Percentiles rank a stretch among this genome's conserved stretches.
Evolutionary conservation across 208 protist species (phyloP).

Genomic region (Trypanosoma lewisi): DNA sequence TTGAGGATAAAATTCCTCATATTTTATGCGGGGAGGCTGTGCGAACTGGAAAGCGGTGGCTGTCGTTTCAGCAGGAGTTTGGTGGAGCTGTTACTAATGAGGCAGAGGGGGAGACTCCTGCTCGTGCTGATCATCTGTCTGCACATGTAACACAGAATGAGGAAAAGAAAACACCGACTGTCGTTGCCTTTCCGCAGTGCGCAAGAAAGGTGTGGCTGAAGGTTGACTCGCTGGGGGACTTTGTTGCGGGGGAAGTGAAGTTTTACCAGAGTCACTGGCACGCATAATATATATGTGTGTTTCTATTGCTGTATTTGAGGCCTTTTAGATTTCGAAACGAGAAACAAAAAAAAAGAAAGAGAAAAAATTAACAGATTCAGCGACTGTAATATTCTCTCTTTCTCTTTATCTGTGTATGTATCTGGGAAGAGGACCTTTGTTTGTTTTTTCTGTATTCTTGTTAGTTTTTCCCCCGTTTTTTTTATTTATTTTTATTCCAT

Average conservation of each 20-base stretch:
- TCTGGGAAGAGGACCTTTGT: conserved; percentile 10
- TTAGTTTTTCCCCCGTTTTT: neutral
- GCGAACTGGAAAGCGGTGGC: neutral
- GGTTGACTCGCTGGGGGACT: conserved; percentile 37
- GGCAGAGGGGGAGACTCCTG: neutral
- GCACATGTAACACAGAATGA: neutral
- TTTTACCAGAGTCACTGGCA: conserved; percentile 12
- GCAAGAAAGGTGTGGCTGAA: conserved; percentile 32
- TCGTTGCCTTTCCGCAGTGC: conserved; percentile 18
- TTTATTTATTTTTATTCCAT: conserved; percentile 1
- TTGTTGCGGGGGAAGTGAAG: conserved; percentile 24
- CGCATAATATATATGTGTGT: conserved; percentile 1
- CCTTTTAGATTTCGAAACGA: neutral
- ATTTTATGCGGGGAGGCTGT: conserved; percentile 32
- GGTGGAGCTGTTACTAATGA: neutral
- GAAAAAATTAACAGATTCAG: neutral
- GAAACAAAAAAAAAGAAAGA: conserved; percentile 1
- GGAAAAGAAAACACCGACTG: neutral
- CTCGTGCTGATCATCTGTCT: neutral
- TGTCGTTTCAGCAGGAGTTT: neutral
- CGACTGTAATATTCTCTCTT: neutral
- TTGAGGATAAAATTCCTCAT: conserved; percentile 41
- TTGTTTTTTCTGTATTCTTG: conserved; percentile 9
- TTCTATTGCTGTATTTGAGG: neutral
- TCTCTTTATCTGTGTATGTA: conserved; percentile 8